Percentiles rank a stretch among this genome's conserved stretches.
Conservation (phyloP, 345 rosid genomes). For the Citrus inodora region DNA sequence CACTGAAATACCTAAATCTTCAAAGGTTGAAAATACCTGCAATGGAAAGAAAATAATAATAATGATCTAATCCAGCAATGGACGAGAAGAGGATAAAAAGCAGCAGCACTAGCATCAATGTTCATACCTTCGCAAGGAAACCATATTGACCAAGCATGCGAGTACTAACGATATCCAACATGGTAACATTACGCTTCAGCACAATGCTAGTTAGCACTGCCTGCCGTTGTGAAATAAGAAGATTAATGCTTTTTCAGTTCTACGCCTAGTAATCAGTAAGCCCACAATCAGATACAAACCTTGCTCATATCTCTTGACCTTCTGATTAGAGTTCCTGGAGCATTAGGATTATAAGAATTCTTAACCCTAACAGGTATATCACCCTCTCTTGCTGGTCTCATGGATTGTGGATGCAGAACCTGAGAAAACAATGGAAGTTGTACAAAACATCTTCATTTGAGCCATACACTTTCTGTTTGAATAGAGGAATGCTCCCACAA, state of each 20-base stretch:
- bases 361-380: conserved; percentile 98
- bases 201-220: conserved; percentile 97
- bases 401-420: conserved; percentile 98
- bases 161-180: conserved; percentile 96
- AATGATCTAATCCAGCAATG: not conserved
- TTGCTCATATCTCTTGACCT: conserved; percentile 81
- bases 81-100: conserved; percentile 1
- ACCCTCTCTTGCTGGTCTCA: conserved; percentile 99
- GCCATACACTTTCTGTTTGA: not conserved
- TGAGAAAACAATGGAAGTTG: conserved; percentile 23
- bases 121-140: conserved; percentile 85
- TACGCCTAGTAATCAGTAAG: not conserved
- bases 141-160: conserved; percentile 99
- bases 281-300: conserved; percentile 43
- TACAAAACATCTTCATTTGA: not conserved
- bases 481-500: not conserved
- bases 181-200: conserved; percentile 92
- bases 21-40: conserved; percentile 94
- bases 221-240: conserved; percentile 41
- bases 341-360: conserved; percentile 92
- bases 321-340: conserved; percentile 97
- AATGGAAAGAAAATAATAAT: not conserved
- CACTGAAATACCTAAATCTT: conserved; percentile 92
- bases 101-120: not conserved
- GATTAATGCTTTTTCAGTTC: conserved; percentile 7